phyloP scores from a whole-genome alignment of 2,329 filamentous ascomycete species.

The Trichoderma hamatum region DNA sequence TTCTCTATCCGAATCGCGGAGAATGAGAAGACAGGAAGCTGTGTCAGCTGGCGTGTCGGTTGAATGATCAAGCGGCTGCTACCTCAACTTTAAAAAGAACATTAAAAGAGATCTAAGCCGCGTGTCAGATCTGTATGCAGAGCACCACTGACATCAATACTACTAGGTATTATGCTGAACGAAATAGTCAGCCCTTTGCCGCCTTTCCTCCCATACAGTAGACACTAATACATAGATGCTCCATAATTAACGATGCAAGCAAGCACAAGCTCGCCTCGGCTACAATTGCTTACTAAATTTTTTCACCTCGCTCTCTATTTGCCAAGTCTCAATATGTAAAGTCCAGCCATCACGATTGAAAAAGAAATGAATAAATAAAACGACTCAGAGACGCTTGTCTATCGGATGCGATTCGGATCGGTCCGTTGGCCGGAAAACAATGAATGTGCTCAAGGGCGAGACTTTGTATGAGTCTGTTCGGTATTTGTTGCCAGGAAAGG shows the following conservation, averaged over 20 bases:
- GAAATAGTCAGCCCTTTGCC: not conserved
- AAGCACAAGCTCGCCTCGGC: not conserved
- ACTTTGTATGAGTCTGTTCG: not conserved
- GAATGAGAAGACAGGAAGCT: not conserved
- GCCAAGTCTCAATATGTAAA: not conserved
- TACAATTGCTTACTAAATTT: not conserved
- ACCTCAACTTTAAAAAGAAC: not conserved
- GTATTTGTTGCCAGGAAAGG: not conserved
- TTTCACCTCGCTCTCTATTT: not conserved
- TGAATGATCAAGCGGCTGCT: conserved; percentile 16
- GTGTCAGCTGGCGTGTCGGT: not conserved
- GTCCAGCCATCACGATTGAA: not conserved
- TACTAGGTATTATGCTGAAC: not conserved
- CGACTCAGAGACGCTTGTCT: not conserved
- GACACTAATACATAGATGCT: not conserved
- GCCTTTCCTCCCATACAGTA: too few species aligned
- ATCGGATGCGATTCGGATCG: conserved; percentile 1
- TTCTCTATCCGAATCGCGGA: not conserved
- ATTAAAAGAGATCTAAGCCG: conserved; percentile 1
- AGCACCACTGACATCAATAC: not conserved
- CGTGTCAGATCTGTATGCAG: not conserved
- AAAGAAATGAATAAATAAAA: not conserved
- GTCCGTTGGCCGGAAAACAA: not conserved
- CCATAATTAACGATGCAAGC: not conserved
- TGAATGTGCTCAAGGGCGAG: not conserved